Base-by-base conservation (phyloP, 2,329 filamentous ascomycete species). In the Fonsecaea multimorphosa region DNA sequence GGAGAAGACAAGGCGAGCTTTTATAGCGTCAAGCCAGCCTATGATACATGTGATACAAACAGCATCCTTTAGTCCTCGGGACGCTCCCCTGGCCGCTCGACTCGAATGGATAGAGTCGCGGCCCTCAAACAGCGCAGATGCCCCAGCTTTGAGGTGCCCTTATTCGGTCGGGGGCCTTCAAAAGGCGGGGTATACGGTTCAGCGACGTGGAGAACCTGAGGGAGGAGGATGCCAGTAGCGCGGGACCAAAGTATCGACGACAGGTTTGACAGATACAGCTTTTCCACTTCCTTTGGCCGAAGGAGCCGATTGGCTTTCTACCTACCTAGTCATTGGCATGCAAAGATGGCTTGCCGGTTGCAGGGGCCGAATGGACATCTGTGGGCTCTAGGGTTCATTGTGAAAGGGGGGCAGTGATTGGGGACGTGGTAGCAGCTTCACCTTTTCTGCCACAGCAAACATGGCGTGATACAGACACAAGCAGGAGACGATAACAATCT, bases 161-260 rank as follows among this genome's bases (percentile, higher is more conserved):
- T 12, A 57, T 31, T 65, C 57, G 63, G 58, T 51, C 51, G 40
- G 40, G 44, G 57, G 44, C 46, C 53, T 27, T 49, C 14, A 5
- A 60, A 57, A 61, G 63, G 63, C 63, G 63, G 63, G 63, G 63
- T 65, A 60, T 46, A 19, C 19, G 14, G 16, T 51, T 9, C 52
- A 9, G 29, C 29, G 29, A 32, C 38, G 27, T 27, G 56, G 44
- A 49, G 44, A 49, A 27, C 7, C 19, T 27, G 44, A 49, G 19
- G 24, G 32, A 19, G 52, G 51, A 51, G 27, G 31, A 55, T 31
- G 53, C 7, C 27, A 54, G 19, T 31, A 36, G 24, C 52, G 27
- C 19, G 24, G 19, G 44, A 12, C 44, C 22, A 49, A 49, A 24
- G 44, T 22, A 27, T 49, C 9, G 19, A 27, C 44, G 44, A 44